Conservation (phyloP, 805 yeast genomes). For the Pichia kluyveri region DNA sequence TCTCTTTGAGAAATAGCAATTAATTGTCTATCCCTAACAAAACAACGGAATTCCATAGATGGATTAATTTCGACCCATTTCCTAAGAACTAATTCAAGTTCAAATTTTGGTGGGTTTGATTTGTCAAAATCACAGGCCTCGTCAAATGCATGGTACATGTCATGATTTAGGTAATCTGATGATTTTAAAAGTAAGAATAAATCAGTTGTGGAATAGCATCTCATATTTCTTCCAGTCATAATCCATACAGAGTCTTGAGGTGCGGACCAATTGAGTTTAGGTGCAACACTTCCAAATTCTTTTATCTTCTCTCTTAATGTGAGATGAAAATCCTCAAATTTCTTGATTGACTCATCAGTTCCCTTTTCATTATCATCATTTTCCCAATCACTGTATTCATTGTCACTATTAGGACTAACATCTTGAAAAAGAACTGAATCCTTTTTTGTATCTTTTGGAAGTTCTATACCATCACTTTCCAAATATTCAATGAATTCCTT, state of each 20-base stretch:
- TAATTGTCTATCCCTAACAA: conserved; percentile 54
- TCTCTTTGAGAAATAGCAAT: conserved; percentile 83
- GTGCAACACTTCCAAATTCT: conserved; percentile 57
- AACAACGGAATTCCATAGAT: conserved; percentile 84
- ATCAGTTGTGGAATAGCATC: conserved; percentile 65
- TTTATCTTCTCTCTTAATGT: conserved; percentile 37
- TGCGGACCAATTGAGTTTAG: conserved; percentile 94
- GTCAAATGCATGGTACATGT: conserved; percentile 64
- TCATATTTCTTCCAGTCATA: conserved; percentile 62
- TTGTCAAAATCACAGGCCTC: conserved; percentile 20
- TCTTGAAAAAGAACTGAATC: conserved; percentile 26
- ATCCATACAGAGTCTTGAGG: conserved; percentile 96
- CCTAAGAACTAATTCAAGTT: conserved; percentile 62
- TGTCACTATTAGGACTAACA: conserved; percentile 37
- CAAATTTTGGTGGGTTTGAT: conserved; percentile 23
- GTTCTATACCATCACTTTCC: conserved; percentile 55
- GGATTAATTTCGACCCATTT: conserved; percentile 84
- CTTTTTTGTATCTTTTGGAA: conserved; percentile 40
- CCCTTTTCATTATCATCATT: conserved; percentile 29
- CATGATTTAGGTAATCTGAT: conserved; percentile 83
- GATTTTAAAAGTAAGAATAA: conserved; percentile 75
- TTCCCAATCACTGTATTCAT: conserved; percentile 73
- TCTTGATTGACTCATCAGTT: conserved; percentile 1
- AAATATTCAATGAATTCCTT: conserved; percentile 49
- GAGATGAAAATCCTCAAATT: conserved; percentile 54